Evolutionary conservation across 2,329 filamentous ascomycete species (phyloP).

Genomic region (Rhynchosporium secalis): DNA sequence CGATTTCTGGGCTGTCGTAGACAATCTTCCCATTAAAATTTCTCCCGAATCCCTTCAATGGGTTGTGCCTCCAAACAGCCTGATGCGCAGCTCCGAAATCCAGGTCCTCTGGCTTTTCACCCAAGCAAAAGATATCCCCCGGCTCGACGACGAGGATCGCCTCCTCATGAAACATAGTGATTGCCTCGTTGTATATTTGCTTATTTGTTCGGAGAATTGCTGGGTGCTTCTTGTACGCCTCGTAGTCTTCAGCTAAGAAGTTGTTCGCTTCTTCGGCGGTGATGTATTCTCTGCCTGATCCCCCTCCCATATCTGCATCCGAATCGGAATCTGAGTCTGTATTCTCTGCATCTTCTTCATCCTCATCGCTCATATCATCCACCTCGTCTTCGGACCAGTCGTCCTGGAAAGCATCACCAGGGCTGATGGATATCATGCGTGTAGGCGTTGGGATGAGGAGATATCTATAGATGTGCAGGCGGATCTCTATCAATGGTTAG

Average conservation of each 20-base stretch:
- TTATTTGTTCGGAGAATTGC: constrained; percentile 22
- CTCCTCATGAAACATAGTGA: constrained; percentile 21
- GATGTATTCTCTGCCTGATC: background rate
- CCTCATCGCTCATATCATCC: background rate
- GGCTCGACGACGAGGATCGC: constrained; percentile 18
- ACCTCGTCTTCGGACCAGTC: constrained; percentile 7
- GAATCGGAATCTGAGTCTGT: background rate
- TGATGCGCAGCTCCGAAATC: constrained; percentile 12
- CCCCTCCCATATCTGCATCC: background rate
- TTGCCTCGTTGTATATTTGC: constrained; percentile 27
- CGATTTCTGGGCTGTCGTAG: constrained; percentile 11
- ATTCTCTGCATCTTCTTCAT: background rate
- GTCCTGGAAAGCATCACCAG: constrained; percentile 7
- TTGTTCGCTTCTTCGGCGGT: background rate
- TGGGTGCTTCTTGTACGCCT: constrained; percentile 14
- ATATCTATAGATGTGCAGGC: constrained; percentile 11
- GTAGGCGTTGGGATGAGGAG: constrained; percentile 11
- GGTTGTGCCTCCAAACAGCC: constrained; percentile 25
- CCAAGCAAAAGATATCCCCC: constrained; percentile 26
- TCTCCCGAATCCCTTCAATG: constrained; percentile 15
- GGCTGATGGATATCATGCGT: constrained; percentile 5
- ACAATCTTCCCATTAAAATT: constrained; percentile 4
- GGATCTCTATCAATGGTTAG: constrained; percentile 11
- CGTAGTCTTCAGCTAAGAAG: constrained; percentile 2
- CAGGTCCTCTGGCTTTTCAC: constrained; percentile 2